Evolutionary conservation across 441 rosid genomes (phyloP).

Genomic region (Omphalea diandra): DNA sequence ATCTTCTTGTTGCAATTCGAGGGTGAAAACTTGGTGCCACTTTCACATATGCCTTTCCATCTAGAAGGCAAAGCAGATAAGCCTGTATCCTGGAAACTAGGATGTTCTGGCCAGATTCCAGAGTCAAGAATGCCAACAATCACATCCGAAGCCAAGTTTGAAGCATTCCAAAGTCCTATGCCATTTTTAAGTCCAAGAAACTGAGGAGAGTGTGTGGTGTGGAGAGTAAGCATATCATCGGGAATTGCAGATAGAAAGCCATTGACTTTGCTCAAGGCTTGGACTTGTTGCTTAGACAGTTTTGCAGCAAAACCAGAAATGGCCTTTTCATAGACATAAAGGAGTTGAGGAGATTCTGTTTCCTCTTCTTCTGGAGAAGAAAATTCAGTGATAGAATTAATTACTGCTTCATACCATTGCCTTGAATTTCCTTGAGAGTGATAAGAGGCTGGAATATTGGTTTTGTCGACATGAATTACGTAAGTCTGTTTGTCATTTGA

Average conservation of each 20-base stretch:
- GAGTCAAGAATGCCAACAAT: conserved; percentile 67
- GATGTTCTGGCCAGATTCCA: conserved; percentile 71
- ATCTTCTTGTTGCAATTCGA: conserved; percentile 61
- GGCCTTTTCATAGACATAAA: conserved; percentile 48
- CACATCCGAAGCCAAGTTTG: conserved; percentile 64
- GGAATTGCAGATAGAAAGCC: conserved; percentile 69
- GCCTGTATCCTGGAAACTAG: conserved; percentile 64
- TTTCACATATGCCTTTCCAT: conserved; percentile 72
- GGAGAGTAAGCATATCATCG: conserved; percentile 62
- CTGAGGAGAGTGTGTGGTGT: conserved; percentile 76
- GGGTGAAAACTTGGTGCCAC: conserved; percentile 43
- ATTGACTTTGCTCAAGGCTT: conserved; percentile 38
- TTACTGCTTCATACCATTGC: conserved; percentile 39
- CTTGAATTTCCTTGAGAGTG: conserved; percentile 20
- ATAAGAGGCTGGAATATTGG: conserved; percentile 33
- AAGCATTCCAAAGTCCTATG: conserved; percentile 62
- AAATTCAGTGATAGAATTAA: conserved; percentile 37
- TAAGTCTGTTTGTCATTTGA: conserved; percentile 47
- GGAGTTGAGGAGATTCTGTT: conserved; percentile 36
- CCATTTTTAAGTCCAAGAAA: conserved; percentile 67
- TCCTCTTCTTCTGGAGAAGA: conserved; percentile 26
- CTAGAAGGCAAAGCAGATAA: conserved; percentile 50
- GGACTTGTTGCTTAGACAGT: conserved; percentile 55
- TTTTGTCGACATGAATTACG: conserved; percentile 61
- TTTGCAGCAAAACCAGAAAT: conserved; percentile 66